Conservation (phyloP, 148 eudicot genomes). For the Simmondsia chinensis region DNA sequence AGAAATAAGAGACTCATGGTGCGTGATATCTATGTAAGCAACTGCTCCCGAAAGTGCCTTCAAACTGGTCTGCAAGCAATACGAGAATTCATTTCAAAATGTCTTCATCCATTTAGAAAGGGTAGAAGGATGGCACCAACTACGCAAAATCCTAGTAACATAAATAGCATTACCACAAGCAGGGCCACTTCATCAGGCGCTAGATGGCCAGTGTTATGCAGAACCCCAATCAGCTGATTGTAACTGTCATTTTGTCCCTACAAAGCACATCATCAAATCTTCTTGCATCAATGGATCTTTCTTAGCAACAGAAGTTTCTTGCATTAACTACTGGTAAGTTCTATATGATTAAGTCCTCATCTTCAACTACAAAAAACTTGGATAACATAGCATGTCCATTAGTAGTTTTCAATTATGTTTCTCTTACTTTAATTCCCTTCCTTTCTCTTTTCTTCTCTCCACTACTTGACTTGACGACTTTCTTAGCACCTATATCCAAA, state of each 20-base stretch:
- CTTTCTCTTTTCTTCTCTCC: too few species aligned
- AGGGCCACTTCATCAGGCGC: conserved; percentile 46
- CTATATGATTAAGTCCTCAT: too few species aligned
- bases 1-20: conserved; percentile 49
- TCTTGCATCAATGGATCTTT: not conserved
- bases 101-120: not conserved
- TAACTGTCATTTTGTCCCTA: conserved; percentile 54
- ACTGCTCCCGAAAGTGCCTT: conserved; percentile 70
- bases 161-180: conserved; percentile 54
- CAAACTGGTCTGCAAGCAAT: conserved; percentile 53
- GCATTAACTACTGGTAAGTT: too few species aligned
- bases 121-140: not conserved
- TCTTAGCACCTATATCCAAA: too few species aligned
- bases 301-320: not conserved
- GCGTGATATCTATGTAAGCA: conserved; percentile 39
- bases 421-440: too few species aligned
- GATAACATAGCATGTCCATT: too few species aligned
- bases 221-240: conserved; percentile 39
- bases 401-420: too few species aligned
- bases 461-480: too few species aligned
- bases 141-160: not conserved
- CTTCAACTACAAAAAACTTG: too few species aligned
- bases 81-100: conserved; percentile 5
- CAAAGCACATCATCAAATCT: conserved; percentile 6
- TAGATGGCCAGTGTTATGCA: conserved; percentile 37